phyloP scores from a whole-genome alignment of 345 rosid species.

The Bruguiera parviflora region DNA sequence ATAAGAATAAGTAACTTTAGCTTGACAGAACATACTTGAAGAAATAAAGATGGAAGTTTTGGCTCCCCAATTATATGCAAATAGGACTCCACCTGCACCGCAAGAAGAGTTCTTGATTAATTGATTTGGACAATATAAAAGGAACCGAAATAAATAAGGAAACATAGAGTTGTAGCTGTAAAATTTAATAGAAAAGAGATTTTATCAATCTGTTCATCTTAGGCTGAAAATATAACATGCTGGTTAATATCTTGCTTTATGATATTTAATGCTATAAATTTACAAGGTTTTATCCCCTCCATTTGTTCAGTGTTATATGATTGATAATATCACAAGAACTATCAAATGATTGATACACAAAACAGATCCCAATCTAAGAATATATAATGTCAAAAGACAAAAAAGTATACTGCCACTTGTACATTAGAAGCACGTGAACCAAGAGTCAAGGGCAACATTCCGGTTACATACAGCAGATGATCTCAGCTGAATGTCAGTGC shows the following conservation, averaged over 20 bases:
- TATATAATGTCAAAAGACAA: neutral
- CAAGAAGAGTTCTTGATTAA: neutral
- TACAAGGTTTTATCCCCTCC: too few relatives aligned
- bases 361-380: neutral
- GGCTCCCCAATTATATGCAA: constrained; percentile 85
- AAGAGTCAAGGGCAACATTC: constrained; percentile 15
- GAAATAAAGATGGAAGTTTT: constrained; percentile 92
- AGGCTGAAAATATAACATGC: neutral
- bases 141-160: neutral
- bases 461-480: constrained; percentile 80
- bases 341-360: too few relatives aligned
- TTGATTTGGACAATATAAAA: neutral
- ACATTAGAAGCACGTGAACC: neutral
- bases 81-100: constrained; percentile 86
- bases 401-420: neutral
- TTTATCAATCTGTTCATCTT: neutral
- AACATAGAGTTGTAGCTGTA: too few relatives aligned
- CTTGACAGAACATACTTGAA: constrained; percentile 52
- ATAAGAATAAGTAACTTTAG: constrained; percentile 10
- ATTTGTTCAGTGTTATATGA: too few relatives aligned
- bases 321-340: too few relatives aligned
- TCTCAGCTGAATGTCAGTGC: constrained; percentile 83
- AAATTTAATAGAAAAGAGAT: neutral
- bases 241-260: neutral
- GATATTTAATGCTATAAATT: neutral